These are phyloP conservation scores for Teunomyces tritomae DNA, from an alignment of 805 yeast species.

Conservation along the genomic window DNA sequence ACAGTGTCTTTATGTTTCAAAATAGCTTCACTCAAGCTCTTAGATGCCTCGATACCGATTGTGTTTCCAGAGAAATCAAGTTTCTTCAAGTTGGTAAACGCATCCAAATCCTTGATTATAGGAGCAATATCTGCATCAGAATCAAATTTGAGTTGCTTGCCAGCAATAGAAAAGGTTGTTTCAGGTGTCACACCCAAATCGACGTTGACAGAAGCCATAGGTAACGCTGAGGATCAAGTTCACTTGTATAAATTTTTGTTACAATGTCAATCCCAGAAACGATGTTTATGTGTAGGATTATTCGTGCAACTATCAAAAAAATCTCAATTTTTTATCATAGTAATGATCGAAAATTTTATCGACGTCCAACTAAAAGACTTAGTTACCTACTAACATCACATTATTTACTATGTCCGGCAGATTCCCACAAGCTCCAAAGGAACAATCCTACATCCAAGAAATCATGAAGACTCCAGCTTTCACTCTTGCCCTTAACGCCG, in stretches of 20 bases:
- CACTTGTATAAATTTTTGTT: not conserved
- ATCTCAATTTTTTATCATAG: not conserved
- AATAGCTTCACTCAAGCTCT: conserved; percentile 59
- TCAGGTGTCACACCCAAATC: conserved; percentile 40
- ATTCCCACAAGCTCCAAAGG: conserved; percentile 19
- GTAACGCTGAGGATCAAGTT: not conserved
- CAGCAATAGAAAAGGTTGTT: conserved; percentile 59
- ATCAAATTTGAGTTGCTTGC: conserved; percentile 75
- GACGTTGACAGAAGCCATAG: conserved; percentile 23
- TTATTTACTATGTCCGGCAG: conserved; percentile 10
- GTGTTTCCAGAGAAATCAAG: conserved; percentile 92
- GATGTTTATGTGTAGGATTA: not conserved
- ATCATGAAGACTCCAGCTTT: conserved; percentile 63
- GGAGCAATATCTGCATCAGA: conserved; percentile 69
- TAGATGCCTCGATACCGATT: conserved; percentile 86
- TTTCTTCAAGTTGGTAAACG: conserved; percentile 40
- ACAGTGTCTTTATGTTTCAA: conserved; percentile 44
- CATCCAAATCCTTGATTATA: conserved; percentile 55
- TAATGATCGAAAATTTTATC: conserved; percentile 1
- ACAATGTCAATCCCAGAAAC: not conserved
- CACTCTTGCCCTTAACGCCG: conserved; percentile 62
- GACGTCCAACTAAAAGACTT: not conserved
- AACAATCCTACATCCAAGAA: conserved; percentile 42
- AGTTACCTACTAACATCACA: not conserved
- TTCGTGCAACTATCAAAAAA: not conserved